Evolutionary conservation across 768 basidiomycete genomes (phyloP).

Genomic region (Lactarius evosmus): DNA sequence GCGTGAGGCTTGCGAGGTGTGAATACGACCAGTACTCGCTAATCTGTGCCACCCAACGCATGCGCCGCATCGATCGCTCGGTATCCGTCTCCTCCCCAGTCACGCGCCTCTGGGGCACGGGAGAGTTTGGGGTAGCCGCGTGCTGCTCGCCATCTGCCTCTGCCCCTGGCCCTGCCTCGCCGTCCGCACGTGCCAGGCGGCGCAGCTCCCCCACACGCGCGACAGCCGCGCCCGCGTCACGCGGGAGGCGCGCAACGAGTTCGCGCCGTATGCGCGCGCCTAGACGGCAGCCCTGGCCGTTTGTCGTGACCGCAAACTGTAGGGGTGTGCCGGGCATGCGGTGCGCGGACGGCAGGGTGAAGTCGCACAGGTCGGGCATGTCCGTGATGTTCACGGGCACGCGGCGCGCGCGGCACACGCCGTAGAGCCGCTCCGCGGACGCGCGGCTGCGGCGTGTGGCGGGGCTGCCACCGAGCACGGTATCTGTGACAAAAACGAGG

Average conservation of each 20-base stretch:
- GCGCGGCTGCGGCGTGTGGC: slow-evolving; percentile 41
- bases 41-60: slow-evolving; percentile 93
- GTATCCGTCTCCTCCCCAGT: slow-evolving; percentile 41
- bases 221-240: slow-evolving; percentile 71
- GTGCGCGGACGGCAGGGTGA: slow-evolving; percentile 81
- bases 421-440: slow-evolving; percentile 59
- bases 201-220: slow-evolving; percentile 70
- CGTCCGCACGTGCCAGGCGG: slow-evolving; percentile 48
- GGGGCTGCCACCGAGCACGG: slow-evolving; percentile 42
- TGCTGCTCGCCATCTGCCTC: slow-evolving; percentile 49
- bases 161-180: neutral
- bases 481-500: slow-evolving; percentile 82
- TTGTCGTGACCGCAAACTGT: slow-evolving; percentile 85
- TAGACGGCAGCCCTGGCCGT: slow-evolving; percentile 86
- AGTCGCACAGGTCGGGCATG: slow-evolving; percentile 82
- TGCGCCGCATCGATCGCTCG: slow-evolving; percentile 52
- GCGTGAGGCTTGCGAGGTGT: slow-evolving; percentile 65
- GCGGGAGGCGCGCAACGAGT: slow-evolving; percentile 70
- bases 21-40: slow-evolving; percentile 95
- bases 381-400: slow-evolving; percentile 88
- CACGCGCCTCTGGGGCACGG: slow-evolving; percentile 54
- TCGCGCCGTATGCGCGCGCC: slow-evolving; percentile 78
- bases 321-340: slow-evolving; percentile 68
- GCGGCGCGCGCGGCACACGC: slow-evolving; percentile 50
- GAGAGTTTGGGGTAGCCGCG: slow-evolving; percentile 62